Evolutionary conservation across 2,329 filamentous ascomycete species (phyloP), one percentile per base, ranked within the genome.

Genomic region (Microdochium paspali): DNA sequence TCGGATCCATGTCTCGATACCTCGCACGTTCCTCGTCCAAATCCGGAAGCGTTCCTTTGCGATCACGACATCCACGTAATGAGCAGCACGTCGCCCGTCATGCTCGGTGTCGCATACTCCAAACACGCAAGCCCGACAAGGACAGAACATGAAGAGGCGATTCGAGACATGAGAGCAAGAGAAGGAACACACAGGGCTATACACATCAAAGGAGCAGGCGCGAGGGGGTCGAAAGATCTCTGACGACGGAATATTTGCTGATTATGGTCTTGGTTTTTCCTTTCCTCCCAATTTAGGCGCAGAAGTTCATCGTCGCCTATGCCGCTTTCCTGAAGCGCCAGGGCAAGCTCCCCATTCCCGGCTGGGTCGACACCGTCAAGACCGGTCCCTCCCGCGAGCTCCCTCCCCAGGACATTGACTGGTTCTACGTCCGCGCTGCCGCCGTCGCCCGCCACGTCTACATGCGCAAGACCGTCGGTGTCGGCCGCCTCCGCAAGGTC

Each of bases 301-400:
- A 90, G 72, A 88, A 90, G 77, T 93, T 93, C 80, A 90, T 93
- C 76, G 73, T 78, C 62, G 79, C 85, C 68, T 94, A 93, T 71
- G 79, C 86, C 68, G 84, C 81, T 66, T 94, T 93, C 82, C 74
- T 94, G 81, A 93, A 93, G 85, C 84, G 87, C 66, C 87, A 93
- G 79, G 88, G 88, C 75, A 91, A 91, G 79, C 85, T 93, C 61
- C 85, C 86, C 68, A 88, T 91, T 66, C 87, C 87, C 71, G 86
- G 89, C 79, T 97, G 91, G 91, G 91, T 96, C 72, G 93, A 98
- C 72, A 96, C 91, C 67, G 93, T 97, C 78, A 98, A 98, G 87
- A 96, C 91, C 62, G 91, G 89, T 66, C 81, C 85, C 69, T 86
- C 87, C 71, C 95, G 95, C 77, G 93, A 98, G 80, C 87, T 98